Conservation (phyloP, 495 filamentous ascomycete genomes). For the Penicillium roqueforti region DNA sequence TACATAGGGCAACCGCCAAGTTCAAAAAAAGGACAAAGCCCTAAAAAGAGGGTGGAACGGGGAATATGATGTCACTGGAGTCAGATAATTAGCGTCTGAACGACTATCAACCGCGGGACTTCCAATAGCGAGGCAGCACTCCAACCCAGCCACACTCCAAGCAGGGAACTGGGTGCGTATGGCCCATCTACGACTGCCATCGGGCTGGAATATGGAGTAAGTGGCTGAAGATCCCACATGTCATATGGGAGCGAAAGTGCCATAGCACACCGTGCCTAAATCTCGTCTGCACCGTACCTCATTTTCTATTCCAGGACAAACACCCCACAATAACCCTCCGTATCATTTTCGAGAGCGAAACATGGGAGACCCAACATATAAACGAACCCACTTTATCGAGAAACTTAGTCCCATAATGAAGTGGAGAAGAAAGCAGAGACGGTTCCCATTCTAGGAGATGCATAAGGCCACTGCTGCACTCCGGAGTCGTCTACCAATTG, state of each 20-base stretch:
- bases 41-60: neutral
- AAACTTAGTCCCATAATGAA: slow-evolving; percentile 1
- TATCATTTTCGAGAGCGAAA: neutral
- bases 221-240: slow-evolving; percentile 1
- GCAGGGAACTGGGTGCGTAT: slow-evolving; percentile 2
- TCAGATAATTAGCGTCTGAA: neutral
- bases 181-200: no score
- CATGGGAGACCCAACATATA: neutral
- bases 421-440: slow-evolving; percentile 5
- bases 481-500: neutral
- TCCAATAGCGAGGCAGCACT: neutral
- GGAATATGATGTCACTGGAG: slow-evolving; percentile 16
- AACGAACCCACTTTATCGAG: slow-evolving; percentile 6
- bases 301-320: neutral
- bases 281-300: neutral
- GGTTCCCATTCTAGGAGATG: slow-evolving; percentile 7
- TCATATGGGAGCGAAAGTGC: neutral
- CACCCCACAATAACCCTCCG: neutral
- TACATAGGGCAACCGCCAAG: neutral
- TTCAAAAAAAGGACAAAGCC: neutral
- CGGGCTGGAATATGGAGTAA: slow-evolving; percentile 7
- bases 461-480: neutral
- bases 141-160: slow-evolving; percentile 1
- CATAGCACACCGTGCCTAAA: neutral
- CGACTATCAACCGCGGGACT: neutral